Percentiles rank a stretch among this genome's conserved stretches.
phyloP scores from a whole-genome alignment of 768 basidiomycete genomes.

The Serendipita indica region DNA sequence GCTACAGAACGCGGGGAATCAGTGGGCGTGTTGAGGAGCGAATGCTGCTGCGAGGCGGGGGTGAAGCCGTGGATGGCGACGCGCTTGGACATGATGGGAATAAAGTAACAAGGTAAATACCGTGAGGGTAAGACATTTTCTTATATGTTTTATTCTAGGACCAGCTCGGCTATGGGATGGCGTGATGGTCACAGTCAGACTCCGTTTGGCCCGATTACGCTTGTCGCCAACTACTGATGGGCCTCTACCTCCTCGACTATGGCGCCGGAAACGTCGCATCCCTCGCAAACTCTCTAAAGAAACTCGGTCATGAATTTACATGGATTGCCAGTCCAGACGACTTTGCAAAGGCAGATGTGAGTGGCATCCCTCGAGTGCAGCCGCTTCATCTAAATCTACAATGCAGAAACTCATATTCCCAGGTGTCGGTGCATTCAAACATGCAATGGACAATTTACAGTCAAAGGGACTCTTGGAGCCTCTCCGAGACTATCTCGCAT shows the following conservation, averaged over 20 bases:
- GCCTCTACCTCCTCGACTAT: slow-evolving; percentile 85
- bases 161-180: slow-evolving; percentile 7
- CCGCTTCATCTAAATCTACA: slow-evolving; percentile 13
- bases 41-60: not conserved
- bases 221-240: slow-evolving; percentile 23
- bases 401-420: slow-evolving; percentile 89
- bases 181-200: slow-evolving; percentile 3
- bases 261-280: slow-evolving; percentile 92
- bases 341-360: slow-evolving; percentile 77
- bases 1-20: slow-evolving; percentile 23
- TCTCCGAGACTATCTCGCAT: slow-evolving; percentile 63
- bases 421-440: slow-evolving; percentile 87
- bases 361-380: slow-evolving; percentile 23
- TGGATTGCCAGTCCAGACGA: slow-evolving; percentile 77
- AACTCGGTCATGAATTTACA: slow-evolving; percentile 71
- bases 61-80: slow-evolving; percentile 3
- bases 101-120: not conserved
- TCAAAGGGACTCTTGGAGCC: slow-evolving; percentile 65
- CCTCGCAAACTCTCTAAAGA: slow-evolving; percentile 77
- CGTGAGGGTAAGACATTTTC: not conserved
- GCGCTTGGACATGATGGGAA: not conserved
- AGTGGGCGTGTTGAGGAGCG: not conserved
- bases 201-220: slow-evolving; percentile 1
- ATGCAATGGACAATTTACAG: slow-evolving; percentile 64
- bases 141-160: not conserved